phyloP scores from a whole-genome alignment of 2,329 filamentous ascomycete genomes.

The Rhynchosporium graminicola region DNA sequence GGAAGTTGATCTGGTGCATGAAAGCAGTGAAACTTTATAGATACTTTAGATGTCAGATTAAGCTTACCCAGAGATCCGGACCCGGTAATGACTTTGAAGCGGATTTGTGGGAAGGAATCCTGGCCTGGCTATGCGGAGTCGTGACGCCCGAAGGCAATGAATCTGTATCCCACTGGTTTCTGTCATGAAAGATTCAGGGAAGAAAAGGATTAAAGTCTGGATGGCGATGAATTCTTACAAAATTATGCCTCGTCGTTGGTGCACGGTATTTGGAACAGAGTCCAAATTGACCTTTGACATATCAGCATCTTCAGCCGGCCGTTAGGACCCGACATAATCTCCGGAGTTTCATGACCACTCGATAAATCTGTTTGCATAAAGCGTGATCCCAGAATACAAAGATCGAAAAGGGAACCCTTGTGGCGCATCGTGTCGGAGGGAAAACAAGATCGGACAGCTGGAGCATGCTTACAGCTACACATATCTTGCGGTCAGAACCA shows the following conservation, averaged over 20 bases:
- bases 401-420: neutral
- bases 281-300: too few relatives aligned
- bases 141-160: too few relatives aligned
- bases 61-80: neutral
- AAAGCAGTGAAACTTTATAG: neutral
- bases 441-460: too few relatives aligned
- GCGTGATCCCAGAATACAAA: neutral
- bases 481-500: too few relatives aligned
- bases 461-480: too few relatives aligned
- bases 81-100: conserved; percentile 1
- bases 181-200: too few relatives aligned
- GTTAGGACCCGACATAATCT: neutral
- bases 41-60: neutral
- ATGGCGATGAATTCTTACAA: too few relatives aligned
- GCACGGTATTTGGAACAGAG: neutral
- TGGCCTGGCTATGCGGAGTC: too few relatives aligned
- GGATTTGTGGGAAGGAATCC: neutral
- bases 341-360: neutral
- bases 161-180: too few relatives aligned
- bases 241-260: neutral
- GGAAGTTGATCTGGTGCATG: neutral
- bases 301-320: neutral
- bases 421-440: too few relatives aligned
- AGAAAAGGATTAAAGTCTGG: too few relatives aligned
- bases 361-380: neutral